Percentiles rank a stretch among this genome's conserved stretches.
Evolutionary conservation across 805 yeast species (phyloP).

Genomic region (Wickerhamomyces chaumierensis): DNA sequence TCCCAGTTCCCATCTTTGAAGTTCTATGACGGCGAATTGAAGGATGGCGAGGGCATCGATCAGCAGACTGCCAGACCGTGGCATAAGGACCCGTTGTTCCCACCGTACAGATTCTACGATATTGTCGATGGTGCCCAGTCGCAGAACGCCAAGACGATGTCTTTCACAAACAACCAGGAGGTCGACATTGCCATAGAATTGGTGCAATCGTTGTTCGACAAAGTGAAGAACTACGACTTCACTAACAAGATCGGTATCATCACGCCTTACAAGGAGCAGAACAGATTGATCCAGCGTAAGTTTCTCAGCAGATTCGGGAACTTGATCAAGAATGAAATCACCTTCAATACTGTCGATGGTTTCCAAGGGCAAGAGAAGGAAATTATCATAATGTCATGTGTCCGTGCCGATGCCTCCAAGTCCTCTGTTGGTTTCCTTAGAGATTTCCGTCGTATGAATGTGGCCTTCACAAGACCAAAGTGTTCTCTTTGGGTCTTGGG

Average conservation of each 20-base stretch:
- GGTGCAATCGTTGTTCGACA: conserved; percentile 37
- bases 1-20: conserved; percentile 77
- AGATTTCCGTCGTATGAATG: conserved; percentile 93
- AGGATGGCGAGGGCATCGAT: conserved; percentile 72
- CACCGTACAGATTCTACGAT: conserved; percentile 76
- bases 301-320: conserved; percentile 56
- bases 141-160: conserved; percentile 52
- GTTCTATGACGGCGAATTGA: conserved; percentile 62
- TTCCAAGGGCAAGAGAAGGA: conserved; percentile 98
- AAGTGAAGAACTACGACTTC: conserved; percentile 38
- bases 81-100: conserved; percentile 49
- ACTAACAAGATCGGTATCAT: conserved; percentile 76
- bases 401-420: conserved; percentile 61
- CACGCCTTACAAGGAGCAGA: conserved; percentile 91
- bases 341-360: conserved; percentile 93
- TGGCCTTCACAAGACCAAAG: conserved; percentile 88
- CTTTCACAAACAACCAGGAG: conserved; percentile 62
- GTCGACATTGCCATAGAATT: conserved; percentile 65
- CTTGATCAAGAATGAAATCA: conserved; percentile 52
- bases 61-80: conserved; percentile 53
- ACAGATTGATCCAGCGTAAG: conserved; percentile 40
- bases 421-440: conserved; percentile 75
- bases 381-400: conserved; percentile 88
- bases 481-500: conserved; percentile 92
- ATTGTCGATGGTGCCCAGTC: conserved; percentile 53